Percentiles rank a stretch among this genome's conserved stretches.
These are phyloP conservation scores for Apiotrichum gamsii DNA, from an alignment of 1,284 basidiomycete genomes.

Conservation along the genomic window DNA sequence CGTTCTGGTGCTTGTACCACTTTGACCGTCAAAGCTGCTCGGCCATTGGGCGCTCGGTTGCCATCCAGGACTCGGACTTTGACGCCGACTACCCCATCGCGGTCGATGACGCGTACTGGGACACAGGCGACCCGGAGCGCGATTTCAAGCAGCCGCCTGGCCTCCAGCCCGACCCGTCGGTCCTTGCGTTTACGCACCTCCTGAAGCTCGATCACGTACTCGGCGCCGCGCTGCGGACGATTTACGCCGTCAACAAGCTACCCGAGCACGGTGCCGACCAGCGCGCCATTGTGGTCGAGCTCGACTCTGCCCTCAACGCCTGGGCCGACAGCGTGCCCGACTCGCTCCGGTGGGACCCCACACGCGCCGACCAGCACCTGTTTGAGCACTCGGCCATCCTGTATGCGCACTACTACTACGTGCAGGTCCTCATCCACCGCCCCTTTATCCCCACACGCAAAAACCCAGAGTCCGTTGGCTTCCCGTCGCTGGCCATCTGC, in stretches of 20 bases:
- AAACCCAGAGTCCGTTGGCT: conserved; percentile 31
- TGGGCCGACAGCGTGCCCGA: conserved; percentile 70
- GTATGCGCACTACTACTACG: conserved; percentile 62
- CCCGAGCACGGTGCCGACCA: conserved; percentile 57
- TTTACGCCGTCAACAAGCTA: conserved; percentile 66
- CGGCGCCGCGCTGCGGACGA: conserved; percentile 62
- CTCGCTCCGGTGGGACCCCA: conserved; percentile 68
- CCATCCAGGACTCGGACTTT: conserved; percentile 77
- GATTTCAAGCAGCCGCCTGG: conserved; percentile 57
- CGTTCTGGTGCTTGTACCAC: conserved; percentile 62
- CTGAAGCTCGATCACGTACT: conserved; percentile 66
- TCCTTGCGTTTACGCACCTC: conserved; percentile 61
- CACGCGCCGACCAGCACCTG: conserved; percentile 56
- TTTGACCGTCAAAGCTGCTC: conserved; percentile 57
- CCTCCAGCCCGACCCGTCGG: conserved; percentile 34
- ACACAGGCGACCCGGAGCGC: conserved; percentile 49
- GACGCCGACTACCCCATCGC: conserved; percentile 71
- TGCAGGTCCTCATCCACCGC: conserved; percentile 65
- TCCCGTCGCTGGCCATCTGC: conserved; percentile 72
- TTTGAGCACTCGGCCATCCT: conserved; percentile 66
- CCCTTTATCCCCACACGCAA: conserved; percentile 63
- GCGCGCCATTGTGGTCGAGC: conserved; percentile 60
- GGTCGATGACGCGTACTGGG: conserved; percentile 82
- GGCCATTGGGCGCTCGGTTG: conserved; percentile 69
- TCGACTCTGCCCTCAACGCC: conserved; percentile 63